Base-by-base conservation (phyloP, 495 filamentous ascomycete species). In the Eremomyces bilateralis region DNA sequence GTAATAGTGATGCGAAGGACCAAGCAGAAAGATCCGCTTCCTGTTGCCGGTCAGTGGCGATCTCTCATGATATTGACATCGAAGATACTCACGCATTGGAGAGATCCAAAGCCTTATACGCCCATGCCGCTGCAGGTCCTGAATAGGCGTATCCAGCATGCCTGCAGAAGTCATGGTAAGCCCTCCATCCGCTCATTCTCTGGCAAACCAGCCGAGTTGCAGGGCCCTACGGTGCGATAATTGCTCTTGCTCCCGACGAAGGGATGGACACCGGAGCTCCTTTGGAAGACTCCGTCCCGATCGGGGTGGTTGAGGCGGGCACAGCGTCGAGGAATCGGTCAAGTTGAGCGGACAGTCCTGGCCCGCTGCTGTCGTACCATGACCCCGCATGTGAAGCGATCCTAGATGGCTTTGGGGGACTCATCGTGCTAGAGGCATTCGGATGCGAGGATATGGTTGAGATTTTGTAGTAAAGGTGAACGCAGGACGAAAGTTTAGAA, bases 141-240 rank as follows among this genome's bases (percentile, higher is more conserved):
- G 85, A 95, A 58, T 94, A 99, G 2, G 78, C 65, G 62, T 92
- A 99, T 20, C 88, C 90, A 36, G 90, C 88, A 53, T 99, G 88
- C 40, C 88, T 95, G 40, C 16, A 37, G 31, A 16, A 8, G 48
- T 42, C 18, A 34, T 11, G 36, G 16, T 24, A 16, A 25, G 29
- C 4, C 1, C 0, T 15, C 25, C 39, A 19, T 15, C 30, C 31
- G 37, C 21, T 34, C 29, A 20, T 20, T 25, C 34, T 19, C 8
- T 5, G 16, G 17, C 6, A 16, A 18, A 28, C 13, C 8, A 8
- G 24, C 15, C 10, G 8, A 18, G 10, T 32, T 8, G 21, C 21
- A 15, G 35, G 29, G 33, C 39, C 83, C 61, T 72, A 95, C 90
- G 88, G 88, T 41, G 83, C 84, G 47, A 99, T 94, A 43, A 99